phyloP scores from a whole-genome alignment of 805 yeast genomes.

The Nakazawaea laoshanensis region DNA sequence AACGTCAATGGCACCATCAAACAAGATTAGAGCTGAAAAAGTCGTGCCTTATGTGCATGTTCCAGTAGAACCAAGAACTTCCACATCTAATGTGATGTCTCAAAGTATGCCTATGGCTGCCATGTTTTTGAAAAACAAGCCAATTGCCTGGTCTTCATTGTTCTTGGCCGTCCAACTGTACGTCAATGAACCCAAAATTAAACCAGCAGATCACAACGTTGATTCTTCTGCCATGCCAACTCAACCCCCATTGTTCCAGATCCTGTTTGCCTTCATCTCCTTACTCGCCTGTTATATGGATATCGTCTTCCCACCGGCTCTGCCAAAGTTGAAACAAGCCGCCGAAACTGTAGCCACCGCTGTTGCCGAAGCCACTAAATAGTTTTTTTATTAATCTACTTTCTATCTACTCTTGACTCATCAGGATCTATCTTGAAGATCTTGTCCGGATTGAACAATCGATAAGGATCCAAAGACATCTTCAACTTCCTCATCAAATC shows the following conservation, averaged over 20 bases:
- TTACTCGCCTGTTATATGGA: slow-evolving; percentile 44
- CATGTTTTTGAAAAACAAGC: slow-evolving; percentile 50
- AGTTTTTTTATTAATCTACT: no score
- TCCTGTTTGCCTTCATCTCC: slow-evolving; percentile 38
- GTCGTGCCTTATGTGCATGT: slow-evolving; percentile 30
- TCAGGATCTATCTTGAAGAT: slow-evolving; percentile 61
- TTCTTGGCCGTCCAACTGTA: slow-evolving; percentile 44
- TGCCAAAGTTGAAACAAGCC: slow-evolving; percentile 11
- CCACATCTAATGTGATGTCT: slow-evolving; percentile 37
- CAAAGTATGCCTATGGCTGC: slow-evolving; percentile 57
- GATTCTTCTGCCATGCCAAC: slow-evolving; percentile 17
- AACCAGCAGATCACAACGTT: slow-evolving; percentile 7
- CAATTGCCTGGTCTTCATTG: slow-evolving; percentile 46
- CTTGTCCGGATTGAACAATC: slow-evolving; percentile 74
- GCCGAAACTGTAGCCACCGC: slow-evolving; percentile 18
- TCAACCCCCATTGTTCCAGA: slow-evolving; percentile 38
- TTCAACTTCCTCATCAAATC: slow-evolving; percentile 69
- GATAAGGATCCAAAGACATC: slow-evolving; percentile 63
- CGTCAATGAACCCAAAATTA: slow-evolving; percentile 28
- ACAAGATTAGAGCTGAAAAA: slow-evolving; percentile 9
- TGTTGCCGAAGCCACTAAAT: slow-evolving; percentile 11
- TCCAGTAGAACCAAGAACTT: slow-evolving; percentile 36
- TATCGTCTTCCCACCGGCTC: slow-evolving; percentile 33
- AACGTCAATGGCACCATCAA: slow-evolving; percentile 1
- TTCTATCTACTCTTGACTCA: slow-evolving; percentile 7